Base-by-base conservation (phyloP, 495 filamentous ascomycete genomes). In the Hyaloscypha variabilis region DNA sequence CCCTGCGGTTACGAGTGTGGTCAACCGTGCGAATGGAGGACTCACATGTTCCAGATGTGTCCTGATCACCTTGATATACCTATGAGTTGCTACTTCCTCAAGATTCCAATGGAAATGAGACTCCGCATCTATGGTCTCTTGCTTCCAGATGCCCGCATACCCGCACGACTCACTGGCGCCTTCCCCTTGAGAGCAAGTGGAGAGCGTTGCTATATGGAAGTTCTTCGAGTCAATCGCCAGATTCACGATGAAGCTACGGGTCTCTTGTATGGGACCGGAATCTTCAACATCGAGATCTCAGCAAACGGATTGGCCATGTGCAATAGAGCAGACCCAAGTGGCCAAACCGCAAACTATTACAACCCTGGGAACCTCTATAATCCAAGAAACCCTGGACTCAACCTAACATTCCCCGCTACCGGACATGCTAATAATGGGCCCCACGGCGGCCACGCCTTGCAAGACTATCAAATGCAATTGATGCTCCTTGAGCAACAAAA, bases 401-500 rank as follows among this genome's bases (percentile, higher is more conserved):
- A n/a, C n/a, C n/a, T n/a, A n/a, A n/a, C n/a, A n/a, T n/a, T n/a
- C n/a, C n/a, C n/a, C n/a, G n/a, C n/a, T n/a, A n/a, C n/a, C n/a
- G n/a, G n/a, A n/a, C n/a, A n/a, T n/a, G n/a, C n/a, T n/a, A n/a
- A n/a, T n/a, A n/a, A n/a, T n/a, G n/a, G n/a, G n/a, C n/a, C n/a
- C n/a, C n/a, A n/a, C n/a, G 39, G 39, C 39, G 95, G 93, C 71
- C 93, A 96, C 74, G 92, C 93, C 46, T 81, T 97, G 57, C 92
- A 97, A 74, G 95, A 97, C 76, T 97, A 98, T 77, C 93, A 97
- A 78, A 96, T 97, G 94, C 94, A 97, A 73, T 80, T 97, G 75
- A 97, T 97, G 94, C 77, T 97, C 65, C 88, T 97, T 46, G 94
- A 97, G 77, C 94, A 98, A 79, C 94, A 97, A 75, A 97, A 97